phyloP scores from a whole-genome alignment of 352 stramenopile species.

The Discostella stelligera region DNA sequence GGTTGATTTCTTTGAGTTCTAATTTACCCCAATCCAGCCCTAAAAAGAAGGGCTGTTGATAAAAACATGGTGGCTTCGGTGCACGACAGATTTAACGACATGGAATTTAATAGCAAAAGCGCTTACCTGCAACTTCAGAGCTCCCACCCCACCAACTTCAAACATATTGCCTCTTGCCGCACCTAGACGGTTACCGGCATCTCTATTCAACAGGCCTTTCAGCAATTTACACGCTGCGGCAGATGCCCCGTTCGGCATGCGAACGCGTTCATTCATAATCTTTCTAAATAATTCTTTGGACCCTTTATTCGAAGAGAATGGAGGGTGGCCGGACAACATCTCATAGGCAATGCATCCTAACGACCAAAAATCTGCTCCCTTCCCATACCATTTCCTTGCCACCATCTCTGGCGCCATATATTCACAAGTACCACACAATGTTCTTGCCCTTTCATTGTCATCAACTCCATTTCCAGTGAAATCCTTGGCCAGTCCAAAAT shows the following conservation, averaged over 20 bases:
- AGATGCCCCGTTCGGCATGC: slow-evolving; percentile 76
- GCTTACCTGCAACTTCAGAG: slow-evolving; percentile 87
- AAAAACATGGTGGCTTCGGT: background rate
- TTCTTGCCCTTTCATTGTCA: slow-evolving; percentile 59
- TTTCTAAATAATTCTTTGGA: slow-evolving; percentile 87
- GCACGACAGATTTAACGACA: background rate
- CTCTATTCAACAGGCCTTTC: slow-evolving; percentile 94
- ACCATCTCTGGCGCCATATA: slow-evolving; percentile 83
- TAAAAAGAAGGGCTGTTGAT: slow-evolving; percentile 88
- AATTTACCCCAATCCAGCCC: slow-evolving; percentile 92
- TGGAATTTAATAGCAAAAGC: background rate
- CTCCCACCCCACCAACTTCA: slow-evolving; percentile 93
- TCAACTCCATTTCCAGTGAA: slow-evolving; percentile 47
- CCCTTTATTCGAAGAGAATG: slow-evolving; percentile 79
- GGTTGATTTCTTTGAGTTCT: slow-evolving; percentile 87
- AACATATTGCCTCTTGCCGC: slow-evolving; percentile 96
- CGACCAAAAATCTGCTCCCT: slow-evolving; percentile 86
- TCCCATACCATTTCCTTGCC: slow-evolving; percentile 82
- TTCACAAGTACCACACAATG: slow-evolving; percentile 74
- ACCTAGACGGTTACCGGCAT: slow-evolving; percentile 92
- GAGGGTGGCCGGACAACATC: slow-evolving; percentile 85
- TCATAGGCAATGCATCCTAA: slow-evolving; percentile 88
- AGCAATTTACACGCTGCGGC: slow-evolving; percentile 91
- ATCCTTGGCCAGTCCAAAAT: slow-evolving; percentile 92
- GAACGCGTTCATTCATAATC: slow-evolving; percentile 86